These are phyloP conservation scores for Grosmannia penicillata DNA, from an alignment of 2,329 filamentous ascomycete genomes.

Conservation along the genomic window DNA sequence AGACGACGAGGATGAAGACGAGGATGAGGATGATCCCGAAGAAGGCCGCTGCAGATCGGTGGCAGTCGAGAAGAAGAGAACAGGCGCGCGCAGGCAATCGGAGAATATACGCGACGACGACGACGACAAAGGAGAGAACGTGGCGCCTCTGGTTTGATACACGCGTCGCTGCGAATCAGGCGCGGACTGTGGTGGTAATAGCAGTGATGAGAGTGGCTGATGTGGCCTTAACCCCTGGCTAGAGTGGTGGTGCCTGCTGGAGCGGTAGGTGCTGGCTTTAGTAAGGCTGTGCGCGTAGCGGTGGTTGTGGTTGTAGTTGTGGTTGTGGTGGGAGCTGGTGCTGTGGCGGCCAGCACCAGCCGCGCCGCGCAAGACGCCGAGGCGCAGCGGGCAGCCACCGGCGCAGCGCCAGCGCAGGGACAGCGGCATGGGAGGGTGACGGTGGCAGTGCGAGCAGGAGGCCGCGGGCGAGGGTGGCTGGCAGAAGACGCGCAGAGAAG, in stretches of 20 bases:
- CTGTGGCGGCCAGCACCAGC: not conserved
- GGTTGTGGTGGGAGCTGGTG: not conserved
- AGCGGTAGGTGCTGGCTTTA: too few species aligned
- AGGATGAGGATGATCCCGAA: conserved; percentile 4
- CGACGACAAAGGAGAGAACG: conserved; percentile 1
- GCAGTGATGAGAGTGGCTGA: conserved; percentile 13
- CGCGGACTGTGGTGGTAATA: not conserved
- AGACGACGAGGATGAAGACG: not conserved
- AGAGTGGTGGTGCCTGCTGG: conserved; percentile 12
- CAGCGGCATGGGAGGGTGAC: not conserved
- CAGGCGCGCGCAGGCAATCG: conserved; percentile 4
- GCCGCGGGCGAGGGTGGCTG: not conserved
- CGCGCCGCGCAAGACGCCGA: conserved; percentile 1
- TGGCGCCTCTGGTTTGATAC: conserved; percentile 13
- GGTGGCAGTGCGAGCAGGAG: not conserved
- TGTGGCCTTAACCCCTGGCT: conserved; percentile 17
- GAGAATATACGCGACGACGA: conserved; percentile 2
- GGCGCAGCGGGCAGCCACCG: conserved; percentile 4
- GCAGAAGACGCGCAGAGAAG: not conserved
- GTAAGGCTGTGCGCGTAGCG: too few species aligned
- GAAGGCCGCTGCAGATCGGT: too few species aligned
- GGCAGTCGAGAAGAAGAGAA: conserved; percentile 4
- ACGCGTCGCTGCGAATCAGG: conserved; percentile 11
- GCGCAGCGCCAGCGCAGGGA: conserved; percentile 6
- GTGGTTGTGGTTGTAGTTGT: conserved; percentile 1